Conservation (phyloP, 1,284 basidiomycete species). For the Pisolithus thermaeus region DNA sequence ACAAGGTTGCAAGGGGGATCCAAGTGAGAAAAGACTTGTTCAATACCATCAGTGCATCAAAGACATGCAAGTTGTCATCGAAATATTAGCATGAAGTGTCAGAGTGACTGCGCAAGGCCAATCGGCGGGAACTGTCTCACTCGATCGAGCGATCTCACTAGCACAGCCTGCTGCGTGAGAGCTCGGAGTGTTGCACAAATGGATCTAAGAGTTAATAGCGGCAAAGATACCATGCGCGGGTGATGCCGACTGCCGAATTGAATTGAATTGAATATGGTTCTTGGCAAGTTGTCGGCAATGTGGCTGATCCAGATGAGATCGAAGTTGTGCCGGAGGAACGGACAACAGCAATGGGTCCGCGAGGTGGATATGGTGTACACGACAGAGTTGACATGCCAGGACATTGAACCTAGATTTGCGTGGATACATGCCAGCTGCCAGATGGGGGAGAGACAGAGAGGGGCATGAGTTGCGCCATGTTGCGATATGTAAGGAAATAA, state of each 20-base stretch:
- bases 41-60: not conserved
- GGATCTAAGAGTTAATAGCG: not conserved
- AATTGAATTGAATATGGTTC: not conserved
- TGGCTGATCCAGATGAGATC: not conserved
- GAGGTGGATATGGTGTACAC: not conserved
- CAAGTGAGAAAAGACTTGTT: not conserved
- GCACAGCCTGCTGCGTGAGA: not conserved
- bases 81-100: not conserved
- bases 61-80: not conserved
- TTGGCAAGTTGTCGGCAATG: not conserved
- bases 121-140: not conserved
- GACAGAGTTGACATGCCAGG: not conserved
- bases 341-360: not conserved
- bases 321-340: not conserved
- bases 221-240: not conserved
- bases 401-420: not conserved
- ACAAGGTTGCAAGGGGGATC: too few relatives aligned
- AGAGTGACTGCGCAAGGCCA: not conserved
- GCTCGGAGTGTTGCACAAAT: not conserved
- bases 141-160: not conserved
- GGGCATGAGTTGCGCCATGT: not conserved
- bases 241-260: not conserved
- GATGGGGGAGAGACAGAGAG: not conserved
- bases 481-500: slow-evolving; percentile 14
- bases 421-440: not conserved